Percentiles rank a stretch among this genome's conserved stretches.
Conservation (phyloP, 495 filamentous ascomycete genomes). For the Xylaria grammica region DNA sequence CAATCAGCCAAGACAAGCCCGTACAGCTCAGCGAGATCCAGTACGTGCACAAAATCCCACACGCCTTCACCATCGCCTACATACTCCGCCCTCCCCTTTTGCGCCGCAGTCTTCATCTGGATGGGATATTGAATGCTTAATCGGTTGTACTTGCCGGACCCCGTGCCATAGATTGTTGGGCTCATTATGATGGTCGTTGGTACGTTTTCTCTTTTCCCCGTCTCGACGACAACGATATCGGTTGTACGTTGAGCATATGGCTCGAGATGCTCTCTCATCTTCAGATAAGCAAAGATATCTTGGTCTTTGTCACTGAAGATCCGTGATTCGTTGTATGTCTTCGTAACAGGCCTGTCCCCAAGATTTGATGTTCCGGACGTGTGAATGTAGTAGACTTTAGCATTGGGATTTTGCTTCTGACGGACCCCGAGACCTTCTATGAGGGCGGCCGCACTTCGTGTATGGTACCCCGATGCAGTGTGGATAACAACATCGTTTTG, state of each 20-base stretch:
- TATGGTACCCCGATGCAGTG: constrained; percentile 33
- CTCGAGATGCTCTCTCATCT: constrained; percentile 33
- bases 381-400: not conserved
- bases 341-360: not conserved
- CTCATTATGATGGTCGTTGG: constrained; percentile 5
- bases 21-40: constrained; percentile 46
- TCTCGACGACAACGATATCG: constrained; percentile 46
- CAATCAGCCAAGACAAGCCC: not conserved
- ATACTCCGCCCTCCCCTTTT: constrained; percentile 26
- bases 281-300: constrained; percentile 43
- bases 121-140: not conserved
- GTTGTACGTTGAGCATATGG: constrained; percentile 48
- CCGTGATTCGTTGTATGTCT: not conserved
- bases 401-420: too few relatives aligned
- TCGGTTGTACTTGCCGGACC: not conserved
- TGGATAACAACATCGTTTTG: constrained; percentile 44
- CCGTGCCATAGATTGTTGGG: not conserved
- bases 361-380: not conserved
- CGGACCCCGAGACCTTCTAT: too few relatives aligned
- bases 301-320: not conserved
- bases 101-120: not conserved
- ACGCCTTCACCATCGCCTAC: constrained; percentile 42
- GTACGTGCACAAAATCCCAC: constrained; percentile 51
- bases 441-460: constrained; percentile 28
- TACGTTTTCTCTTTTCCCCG: constrained; percentile 38